These are phyloP conservation scores for Aureobasidium sp. DNA, from an alignment of 2,329 filamentous ascomycete species.

Conservation along the genomic window DNA sequence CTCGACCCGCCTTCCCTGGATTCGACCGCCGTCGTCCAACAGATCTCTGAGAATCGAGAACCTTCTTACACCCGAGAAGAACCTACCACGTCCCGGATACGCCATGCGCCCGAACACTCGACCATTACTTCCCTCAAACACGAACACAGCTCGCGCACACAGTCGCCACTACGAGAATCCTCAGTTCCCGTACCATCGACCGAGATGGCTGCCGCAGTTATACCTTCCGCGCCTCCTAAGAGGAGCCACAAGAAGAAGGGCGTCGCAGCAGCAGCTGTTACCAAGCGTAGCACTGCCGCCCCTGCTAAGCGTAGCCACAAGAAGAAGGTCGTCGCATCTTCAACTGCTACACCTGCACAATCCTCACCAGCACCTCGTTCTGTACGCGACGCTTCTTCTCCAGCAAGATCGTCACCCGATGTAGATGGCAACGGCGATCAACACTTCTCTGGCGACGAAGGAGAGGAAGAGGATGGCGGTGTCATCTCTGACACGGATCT, in stretches of 20 bases:
- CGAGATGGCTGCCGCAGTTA: slow-evolving; percentile 21
- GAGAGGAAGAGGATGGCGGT: slow-evolving; percentile 31
- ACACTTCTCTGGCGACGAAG: slow-evolving; percentile 19
- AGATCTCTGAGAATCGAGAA: slow-evolving; percentile 22
- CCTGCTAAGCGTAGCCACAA: slow-evolving; percentile 19
- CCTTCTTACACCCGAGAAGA: slow-evolving; percentile 25
- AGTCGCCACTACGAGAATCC: slow-evolving; percentile 30
- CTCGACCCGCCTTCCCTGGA: not conserved
- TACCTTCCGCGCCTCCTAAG: slow-evolving; percentile 31
- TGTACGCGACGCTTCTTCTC: slow-evolving; percentile 14
- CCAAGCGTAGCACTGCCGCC: slow-evolving; percentile 27
- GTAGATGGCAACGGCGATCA: slow-evolving; percentile 25
- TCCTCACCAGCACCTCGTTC: slow-evolving; percentile 28
- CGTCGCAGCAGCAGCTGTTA: slow-evolving; percentile 35
- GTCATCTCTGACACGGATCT: slow-evolving; percentile 58
- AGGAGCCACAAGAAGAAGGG: slow-evolving; percentile 38
- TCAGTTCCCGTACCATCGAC: slow-evolving; percentile 31
- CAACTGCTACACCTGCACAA: slow-evolving; percentile 34
- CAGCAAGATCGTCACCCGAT: slow-evolving; percentile 25
- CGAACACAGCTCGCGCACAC: slow-evolving; percentile 34
- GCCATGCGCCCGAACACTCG: not conserved
- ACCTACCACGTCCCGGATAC: slow-evolving; percentile 15
- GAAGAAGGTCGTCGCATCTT: slow-evolving; percentile 27
- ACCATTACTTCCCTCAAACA: slow-evolving; percentile 27
- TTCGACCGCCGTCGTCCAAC: not conserved